These are phyloP conservation scores for Sonneratia caseolaris DNA, from an alignment of 345 rosid genomes.

Conservation along the genomic window DNA sequence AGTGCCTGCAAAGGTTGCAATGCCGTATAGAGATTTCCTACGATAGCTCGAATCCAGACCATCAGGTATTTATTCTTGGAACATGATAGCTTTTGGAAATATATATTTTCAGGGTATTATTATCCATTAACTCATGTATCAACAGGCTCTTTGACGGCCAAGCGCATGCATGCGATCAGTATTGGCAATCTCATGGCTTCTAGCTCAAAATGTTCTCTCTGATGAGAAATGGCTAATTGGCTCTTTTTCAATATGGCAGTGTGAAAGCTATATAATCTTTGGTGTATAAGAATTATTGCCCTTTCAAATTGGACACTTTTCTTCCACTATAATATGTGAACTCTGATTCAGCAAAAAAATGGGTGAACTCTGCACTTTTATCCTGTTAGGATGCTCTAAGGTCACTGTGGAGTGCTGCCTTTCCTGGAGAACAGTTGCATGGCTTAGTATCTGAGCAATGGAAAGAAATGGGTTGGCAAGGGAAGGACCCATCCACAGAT, in stretches of 20 bases:
- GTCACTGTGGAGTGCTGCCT: constrained; percentile 82
- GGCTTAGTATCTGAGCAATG: constrained; percentile 95
- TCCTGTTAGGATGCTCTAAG: constrained; percentile 66
- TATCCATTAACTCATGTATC: background rate
- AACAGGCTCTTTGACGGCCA: background rate
- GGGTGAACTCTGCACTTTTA: background rate
- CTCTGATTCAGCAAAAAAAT: background rate
- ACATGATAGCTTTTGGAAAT: background rate
- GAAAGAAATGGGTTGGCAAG: constrained; percentile 99
- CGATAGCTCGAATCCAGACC: constrained; percentile 76
- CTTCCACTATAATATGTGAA: background rate
- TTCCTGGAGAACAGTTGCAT: constrained; percentile 79
- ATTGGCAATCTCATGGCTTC: background rate
- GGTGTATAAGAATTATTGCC: background rate
- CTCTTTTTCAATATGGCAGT: background rate
- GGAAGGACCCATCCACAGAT: constrained; percentile 99
- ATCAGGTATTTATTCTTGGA: constrained; percentile 42
- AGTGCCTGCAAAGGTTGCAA: constrained; percentile 74
- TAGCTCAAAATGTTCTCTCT: background rate
- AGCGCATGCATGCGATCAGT: background rate
- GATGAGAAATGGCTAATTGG: background rate
- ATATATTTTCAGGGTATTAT: background rate
- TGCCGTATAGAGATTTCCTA: constrained; percentile 76
- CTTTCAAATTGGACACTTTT: background rate
- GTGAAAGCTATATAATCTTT: background rate